Percentiles rank a stretch among this genome's conserved stretches.
phyloP scores from a whole-genome alignment of 192 early-diverging fungal species.

The Coemansia sp. region DNA sequence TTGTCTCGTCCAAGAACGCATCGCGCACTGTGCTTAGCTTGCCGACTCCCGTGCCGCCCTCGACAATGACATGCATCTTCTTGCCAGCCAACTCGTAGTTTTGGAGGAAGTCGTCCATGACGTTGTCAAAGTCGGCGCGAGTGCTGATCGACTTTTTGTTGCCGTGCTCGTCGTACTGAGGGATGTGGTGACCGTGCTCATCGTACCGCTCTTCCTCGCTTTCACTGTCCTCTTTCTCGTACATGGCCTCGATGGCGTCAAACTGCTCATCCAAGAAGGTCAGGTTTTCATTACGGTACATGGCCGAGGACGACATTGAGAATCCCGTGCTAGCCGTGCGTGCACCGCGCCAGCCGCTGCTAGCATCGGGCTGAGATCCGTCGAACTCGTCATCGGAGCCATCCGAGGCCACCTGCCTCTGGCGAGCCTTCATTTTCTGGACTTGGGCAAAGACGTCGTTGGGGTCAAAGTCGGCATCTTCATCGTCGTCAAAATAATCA shows the following conservation, averaged over 20 bases:
- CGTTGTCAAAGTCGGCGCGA: conserved; percentile 74
- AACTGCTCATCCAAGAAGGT: conserved; percentile 93
- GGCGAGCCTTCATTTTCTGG: conserved; percentile 50
- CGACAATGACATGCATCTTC: conserved; percentile 67
- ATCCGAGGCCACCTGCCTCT: conserved; percentile 47
- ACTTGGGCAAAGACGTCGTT: conserved; percentile 55
- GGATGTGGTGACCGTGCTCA: conserved; percentile 59
- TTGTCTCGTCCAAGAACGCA: conserved; percentile 48
- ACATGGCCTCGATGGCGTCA: conserved; percentile 71
- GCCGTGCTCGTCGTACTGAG: conserved; percentile 61
- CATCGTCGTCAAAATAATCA: conserved; percentile 42
- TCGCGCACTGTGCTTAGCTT: conserved; percentile 67
- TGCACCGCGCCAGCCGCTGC: conserved; percentile 47
- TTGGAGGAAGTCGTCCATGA: conserved; percentile 77
- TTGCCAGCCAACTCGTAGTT: conserved; percentile 77
- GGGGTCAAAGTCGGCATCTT: conserved; percentile 47
- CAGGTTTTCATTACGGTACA: conserved; percentile 92
- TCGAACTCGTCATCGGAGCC: conserved; percentile 33
- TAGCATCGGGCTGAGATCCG: background rate
- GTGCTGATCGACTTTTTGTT: conserved; percentile 59
- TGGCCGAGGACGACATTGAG: conserved; percentile 92
- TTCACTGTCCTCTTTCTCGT: conserved; percentile 41
- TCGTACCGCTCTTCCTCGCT: conserved; percentile 57
- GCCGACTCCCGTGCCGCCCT: conserved; percentile 65
- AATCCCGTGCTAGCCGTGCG: conserved; percentile 62